A percentile compares a stretch with the other conserved stretches of the same genome.
Evolutionary conservation across 169 alveolate genomes (phyloP).

Genomic region (Perkinsus marinus): DNA sequence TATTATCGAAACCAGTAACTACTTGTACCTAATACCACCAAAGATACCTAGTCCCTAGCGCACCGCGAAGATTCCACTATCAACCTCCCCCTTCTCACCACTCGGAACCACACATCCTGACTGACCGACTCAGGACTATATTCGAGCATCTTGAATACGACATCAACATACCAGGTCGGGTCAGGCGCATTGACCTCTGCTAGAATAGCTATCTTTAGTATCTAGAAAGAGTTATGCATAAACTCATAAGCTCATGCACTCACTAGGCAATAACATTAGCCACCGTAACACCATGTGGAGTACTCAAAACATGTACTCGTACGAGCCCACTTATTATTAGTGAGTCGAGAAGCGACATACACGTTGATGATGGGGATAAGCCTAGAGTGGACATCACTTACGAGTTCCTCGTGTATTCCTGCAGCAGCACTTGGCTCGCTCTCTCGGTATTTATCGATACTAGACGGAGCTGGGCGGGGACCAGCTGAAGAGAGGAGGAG

Average conservation of each 20-base stretch:
- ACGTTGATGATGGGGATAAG: too few species aligned
- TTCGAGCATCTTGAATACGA: constrained; percentile 33
- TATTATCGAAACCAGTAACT: constrained; percentile 56
- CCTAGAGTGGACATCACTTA: background rate
- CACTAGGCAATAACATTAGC: too few species aligned
- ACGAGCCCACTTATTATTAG: too few species aligned
- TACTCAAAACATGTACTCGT: too few species aligned
- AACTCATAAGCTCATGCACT: too few species aligned
- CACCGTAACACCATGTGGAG: too few species aligned
- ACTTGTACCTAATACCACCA: constrained; percentile 46
- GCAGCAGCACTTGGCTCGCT: background rate
- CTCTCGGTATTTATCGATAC: background rate
- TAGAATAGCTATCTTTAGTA: constrained; percentile 25
- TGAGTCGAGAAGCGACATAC: too few species aligned
- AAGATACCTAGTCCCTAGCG: background rate
- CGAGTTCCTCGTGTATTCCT: background rate
- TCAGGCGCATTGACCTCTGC: constrained; percentile 32
- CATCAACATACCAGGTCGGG: constrained; percentile 33
- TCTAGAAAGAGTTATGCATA: background rate
- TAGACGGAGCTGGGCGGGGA: background rate
- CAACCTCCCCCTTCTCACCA: too few species aligned
- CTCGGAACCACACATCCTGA: constrained; percentile 25
- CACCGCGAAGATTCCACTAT: background rate
- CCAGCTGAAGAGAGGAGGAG: background rate
- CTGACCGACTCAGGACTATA: constrained; percentile 31